phyloP scores from a whole-genome alignment of 2,329 filamentous ascomycete genomes.

The Fusarium hainanense region DNA sequence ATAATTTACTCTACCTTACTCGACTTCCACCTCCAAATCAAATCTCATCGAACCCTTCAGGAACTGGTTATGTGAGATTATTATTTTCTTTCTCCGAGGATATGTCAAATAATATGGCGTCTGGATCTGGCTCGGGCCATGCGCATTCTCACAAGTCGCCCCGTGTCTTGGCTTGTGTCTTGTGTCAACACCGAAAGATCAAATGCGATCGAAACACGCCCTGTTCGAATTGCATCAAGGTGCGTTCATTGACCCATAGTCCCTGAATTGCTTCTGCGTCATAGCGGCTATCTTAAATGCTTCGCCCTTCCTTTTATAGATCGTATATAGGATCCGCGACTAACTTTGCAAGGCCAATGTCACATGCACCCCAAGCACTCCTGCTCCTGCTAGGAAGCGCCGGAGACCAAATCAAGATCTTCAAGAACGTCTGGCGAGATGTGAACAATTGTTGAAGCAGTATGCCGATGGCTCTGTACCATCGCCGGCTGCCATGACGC shows the following conservation, averaged over 20 bases:
- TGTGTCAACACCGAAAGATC: slow-evolving; percentile 72
- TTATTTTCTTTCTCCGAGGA: slow-evolving; percentile 29
- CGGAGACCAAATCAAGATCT: slow-evolving; percentile 70
- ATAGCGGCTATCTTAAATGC: neutral
- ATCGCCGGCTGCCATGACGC: slow-evolving; percentile 34
- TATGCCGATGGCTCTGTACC: slow-evolving; percentile 59
- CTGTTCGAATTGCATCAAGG: slow-evolving; percentile 70
- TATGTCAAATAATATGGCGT: slow-evolving; percentile 50
- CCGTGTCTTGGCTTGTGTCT: slow-evolving; percentile 64
- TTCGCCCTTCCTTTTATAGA: neutral
- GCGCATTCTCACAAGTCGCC: slow-evolving; percentile 52
- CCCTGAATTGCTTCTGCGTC: neutral
- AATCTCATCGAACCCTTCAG: slow-evolving; percentile 6
- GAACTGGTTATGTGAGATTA: slow-evolving; percentile 47
- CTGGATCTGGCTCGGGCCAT: slow-evolving; percentile 39
- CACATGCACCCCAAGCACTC: slow-evolving; percentile 68
- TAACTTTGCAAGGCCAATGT: slow-evolving; percentile 63
- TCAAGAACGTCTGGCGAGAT: slow-evolving; percentile 68
- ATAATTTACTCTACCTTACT: slow-evolving; percentile 32
- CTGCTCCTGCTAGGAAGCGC: slow-evolving; percentile 69
- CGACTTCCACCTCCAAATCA: slow-evolving; percentile 9
- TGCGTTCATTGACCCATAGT: slow-evolving; percentile 46
- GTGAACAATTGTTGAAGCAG: slow-evolving; percentile 68
- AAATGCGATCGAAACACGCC: slow-evolving; percentile 70
- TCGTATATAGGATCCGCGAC: neutral